These are phyloP conservation scores for Didymella arachidicola DNA, from an alignment of 2,329 filamentous ascomycete species.

Conservation along the genomic window DNA sequence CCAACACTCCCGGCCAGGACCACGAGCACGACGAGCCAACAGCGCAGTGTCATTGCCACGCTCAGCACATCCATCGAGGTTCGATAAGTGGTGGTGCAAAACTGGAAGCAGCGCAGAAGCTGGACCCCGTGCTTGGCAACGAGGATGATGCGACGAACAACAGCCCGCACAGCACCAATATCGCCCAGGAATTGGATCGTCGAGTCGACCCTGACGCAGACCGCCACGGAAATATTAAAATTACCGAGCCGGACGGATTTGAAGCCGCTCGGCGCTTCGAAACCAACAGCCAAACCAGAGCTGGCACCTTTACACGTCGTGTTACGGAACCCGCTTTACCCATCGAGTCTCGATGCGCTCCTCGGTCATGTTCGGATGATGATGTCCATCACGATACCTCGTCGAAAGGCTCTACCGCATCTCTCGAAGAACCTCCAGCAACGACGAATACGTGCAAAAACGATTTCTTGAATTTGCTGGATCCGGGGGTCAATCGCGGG, in stretches of 20 bases:
- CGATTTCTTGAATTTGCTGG: constrained; percentile 27
- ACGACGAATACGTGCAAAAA: constrained; percentile 22
- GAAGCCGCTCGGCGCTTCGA: not conserved
- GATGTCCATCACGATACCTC: not conserved
- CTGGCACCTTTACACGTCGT: not conserved
- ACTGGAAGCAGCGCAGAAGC: constrained; percentile 25
- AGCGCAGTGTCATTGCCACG: constrained; percentile 4
- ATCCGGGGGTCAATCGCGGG: constrained; percentile 25
- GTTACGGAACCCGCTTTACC: constrained; percentile 14
- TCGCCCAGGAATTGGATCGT: constrained; percentile 25
- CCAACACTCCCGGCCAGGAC: not conserved
- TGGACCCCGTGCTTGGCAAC: constrained; percentile 23
- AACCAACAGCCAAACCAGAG: not conserved
- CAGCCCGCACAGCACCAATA: constrained; percentile 17
- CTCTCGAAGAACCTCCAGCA: constrained; percentile 10
- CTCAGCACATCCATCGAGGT: constrained; percentile 27
- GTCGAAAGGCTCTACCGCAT: not conserved
- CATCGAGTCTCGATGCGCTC: not conserved
- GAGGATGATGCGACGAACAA: constrained; percentile 20
- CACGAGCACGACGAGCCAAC: constrained; percentile 7
- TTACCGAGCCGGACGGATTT: not conserved
- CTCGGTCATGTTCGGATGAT: constrained; percentile 8
- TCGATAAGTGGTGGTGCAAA: constrained; percentile 19
- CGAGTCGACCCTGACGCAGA: constrained; percentile 1
- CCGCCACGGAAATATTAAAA: constrained; percentile 1